Percentiles rank a stretch among this genome's conserved stretches.
phyloP scores from a whole-genome alignment of 148 eudicot species.

The Heliosperma pusillum region DNA sequence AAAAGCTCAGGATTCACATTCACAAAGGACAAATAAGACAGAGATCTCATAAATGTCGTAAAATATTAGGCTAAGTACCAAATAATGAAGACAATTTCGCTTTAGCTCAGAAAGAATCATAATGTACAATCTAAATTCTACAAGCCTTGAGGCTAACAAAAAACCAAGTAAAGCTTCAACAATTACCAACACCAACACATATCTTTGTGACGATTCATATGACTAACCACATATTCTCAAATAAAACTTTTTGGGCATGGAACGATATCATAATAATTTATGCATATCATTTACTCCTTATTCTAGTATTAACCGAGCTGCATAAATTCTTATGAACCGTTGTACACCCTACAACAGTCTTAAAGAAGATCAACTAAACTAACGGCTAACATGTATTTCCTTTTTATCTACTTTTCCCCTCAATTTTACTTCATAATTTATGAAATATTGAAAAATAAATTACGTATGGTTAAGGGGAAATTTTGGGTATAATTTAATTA shows the following conservation, averaged over 20 bases:
- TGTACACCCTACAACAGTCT: not conserved
- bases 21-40: not conserved
- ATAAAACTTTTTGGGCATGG: not conserved
- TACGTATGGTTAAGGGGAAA: not conserved
- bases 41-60: not conserved
- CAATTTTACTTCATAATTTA: constrained; percentile 4
- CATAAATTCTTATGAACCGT: not conserved
- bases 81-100: not conserved
- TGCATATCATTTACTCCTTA: not conserved
- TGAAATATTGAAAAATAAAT: not conserved
- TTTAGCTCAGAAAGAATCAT: not conserved
- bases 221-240: not conserved
- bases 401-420: constrained; percentile 6
- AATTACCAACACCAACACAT: constrained; percentile 1
- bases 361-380: not conserved
- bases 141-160: not conserved
- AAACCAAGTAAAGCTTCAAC: not conserved
- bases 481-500: not conserved
- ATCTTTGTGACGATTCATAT: not conserved
- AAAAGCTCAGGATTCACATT: no score
- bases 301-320: not conserved
- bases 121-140: constrained; percentile 23
- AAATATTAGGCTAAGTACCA: not conserved
- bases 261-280: not conserved
- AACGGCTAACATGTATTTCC: not conserved